Base-by-base conservation (phyloP, 164 flowering plant species). In the Magnolia kwangsiensis region DNA sequence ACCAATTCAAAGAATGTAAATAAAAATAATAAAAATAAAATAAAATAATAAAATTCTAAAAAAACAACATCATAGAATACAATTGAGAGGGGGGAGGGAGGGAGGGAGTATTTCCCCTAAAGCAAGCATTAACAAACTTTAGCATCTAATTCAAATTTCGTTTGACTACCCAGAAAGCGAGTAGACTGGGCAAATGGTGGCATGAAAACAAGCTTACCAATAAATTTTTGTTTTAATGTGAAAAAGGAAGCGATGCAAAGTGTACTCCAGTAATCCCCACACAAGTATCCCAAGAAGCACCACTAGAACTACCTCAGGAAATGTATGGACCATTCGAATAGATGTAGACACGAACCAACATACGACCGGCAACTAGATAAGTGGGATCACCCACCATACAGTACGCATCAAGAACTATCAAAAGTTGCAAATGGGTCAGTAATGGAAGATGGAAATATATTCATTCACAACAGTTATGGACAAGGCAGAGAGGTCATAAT, bases 71-170 rank as follows among this genome's bases (percentile, higher is more conserved):
- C n/a, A n/a, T n/a, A n/a, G n/a, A n/a, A n/a, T n/a, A n/a, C n/a
- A n/a, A n/a, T n/a, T n/a, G n/a, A n/a, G n/a, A n/a, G n/a, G n/a
- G n/a, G n/a, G n/a, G n/a, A n/a, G n/a, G n/a, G n/a, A n/a, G n/a
- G n/a, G n/a, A n/a, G n/a, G n/a, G n/a, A n/a, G 99, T 96, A 80
- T 93, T 96, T 78, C 88, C 90, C 99, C 99, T 94, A 78, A 45
- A 78, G 71, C 50, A 66, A 68, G n/a, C 7, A 31, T 29, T 18
- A 29, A 68, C 18, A 68, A 5, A 24, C 71, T 68, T 16, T 67
- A 13, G 16, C 13, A 55, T 10, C 14, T 11, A 9, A 55, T 8
- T 11, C 61, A 55, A 2, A 55, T 55, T 55, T 19, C 18, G 7
- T 55, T 55, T 55, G 61, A 55, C 61, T 16, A 19, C 13, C 61